Percentiles rank a stretch among this genome's conserved stretches.
phyloP scores from a whole-genome alignment of 495 filamentous ascomycete genomes.

The Talaromyces liani region DNA sequence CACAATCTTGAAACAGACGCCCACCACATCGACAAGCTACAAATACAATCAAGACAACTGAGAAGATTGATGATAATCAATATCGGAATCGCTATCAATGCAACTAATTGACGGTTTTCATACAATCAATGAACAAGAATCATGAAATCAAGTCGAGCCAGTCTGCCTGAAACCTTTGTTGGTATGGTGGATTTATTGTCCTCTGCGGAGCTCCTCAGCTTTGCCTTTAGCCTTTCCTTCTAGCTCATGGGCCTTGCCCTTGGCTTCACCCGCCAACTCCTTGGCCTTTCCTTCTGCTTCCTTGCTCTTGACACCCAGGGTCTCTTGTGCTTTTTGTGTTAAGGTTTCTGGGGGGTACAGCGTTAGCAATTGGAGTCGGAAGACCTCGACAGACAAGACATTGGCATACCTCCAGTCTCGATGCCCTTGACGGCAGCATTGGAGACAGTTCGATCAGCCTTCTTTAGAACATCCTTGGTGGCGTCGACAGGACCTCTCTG shows the following conservation, averaged over 20 bases:
- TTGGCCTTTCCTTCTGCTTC: constrained; percentile 32
- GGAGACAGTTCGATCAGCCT: constrained; percentile 46
- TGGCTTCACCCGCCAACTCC: constrained; percentile 32
- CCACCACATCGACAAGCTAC: neutral
- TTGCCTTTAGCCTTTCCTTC: constrained; percentile 34
- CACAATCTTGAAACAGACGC: constrained; percentile 15
- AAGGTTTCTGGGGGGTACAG: constrained; percentile 32
- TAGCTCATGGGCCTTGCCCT: constrained; percentile 34
- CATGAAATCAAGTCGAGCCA: neutral
- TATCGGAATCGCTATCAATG: constrained; percentile 1
- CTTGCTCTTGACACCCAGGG: constrained; percentile 23
- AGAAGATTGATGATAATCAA: neutral
- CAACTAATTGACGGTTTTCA: neutral
- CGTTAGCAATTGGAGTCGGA: neutral
- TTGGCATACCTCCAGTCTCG: constrained; percentile 46
- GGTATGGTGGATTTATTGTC: constrained; percentile 12
- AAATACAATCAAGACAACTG: neutral
- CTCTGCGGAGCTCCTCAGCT: constrained; percentile 29
- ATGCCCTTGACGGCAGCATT: constrained; percentile 54
- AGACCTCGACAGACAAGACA: no score
- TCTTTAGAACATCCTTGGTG: constrained; percentile 50
- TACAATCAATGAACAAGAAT: neutral
- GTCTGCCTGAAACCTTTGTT: neutral
- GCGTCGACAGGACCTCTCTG: constrained; percentile 36
- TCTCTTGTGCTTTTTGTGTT: constrained; percentile 31